Percentiles rank a stretch among this genome's conserved stretches.
These are phyloP conservation scores for Pythium phragmiticola DNA, from an alignment of 352 stramenopile species.

Conservation along the genomic window DNA sequence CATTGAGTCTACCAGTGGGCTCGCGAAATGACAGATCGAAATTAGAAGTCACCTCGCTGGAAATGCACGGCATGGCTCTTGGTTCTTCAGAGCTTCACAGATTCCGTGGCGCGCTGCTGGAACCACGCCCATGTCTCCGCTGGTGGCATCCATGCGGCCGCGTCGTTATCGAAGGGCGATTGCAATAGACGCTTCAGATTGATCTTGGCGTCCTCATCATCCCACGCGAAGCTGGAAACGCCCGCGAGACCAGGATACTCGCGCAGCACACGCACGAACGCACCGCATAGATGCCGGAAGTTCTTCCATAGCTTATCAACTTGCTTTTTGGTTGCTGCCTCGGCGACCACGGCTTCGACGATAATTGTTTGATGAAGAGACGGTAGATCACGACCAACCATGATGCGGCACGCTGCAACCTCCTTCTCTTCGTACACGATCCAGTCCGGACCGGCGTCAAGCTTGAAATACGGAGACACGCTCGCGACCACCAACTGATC, in stretches of 20 bases:
- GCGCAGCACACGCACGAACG: slow-evolving; percentile 4
- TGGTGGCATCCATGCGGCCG: not conserved
- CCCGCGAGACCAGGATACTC: not conserved
- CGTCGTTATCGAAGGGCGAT: not conserved
- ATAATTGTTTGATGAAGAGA: slow-evolving; percentile 7
- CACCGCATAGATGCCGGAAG: not conserved
- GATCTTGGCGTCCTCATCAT: not conserved
- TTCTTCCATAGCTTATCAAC: not conserved
- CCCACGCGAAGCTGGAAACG: slow-evolving; percentile 12
- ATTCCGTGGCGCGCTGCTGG: not conserved
- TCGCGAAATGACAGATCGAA: too few relatives aligned
- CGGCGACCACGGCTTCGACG: slow-evolving; percentile 7
- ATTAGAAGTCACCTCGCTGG: too few relatives aligned
- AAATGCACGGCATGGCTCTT: too few relatives aligned
- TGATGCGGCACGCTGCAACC: not conserved
- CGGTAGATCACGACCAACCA: slow-evolving; percentile 3
- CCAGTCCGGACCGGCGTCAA: slow-evolving; percentile 8
- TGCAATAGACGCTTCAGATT: not conserved
- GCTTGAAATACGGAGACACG: slow-evolving; percentile 2
- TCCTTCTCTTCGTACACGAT: slow-evolving; percentile 7
- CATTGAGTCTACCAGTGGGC: too few relatives aligned
- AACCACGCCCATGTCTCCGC: not conserved
- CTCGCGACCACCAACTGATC: slow-evolving; percentile 21
- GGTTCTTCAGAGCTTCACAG: too few relatives aligned
- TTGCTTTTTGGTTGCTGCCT: not conserved